These are phyloP conservation scores for Russula sp. DNA, from an alignment of 768 basidiomycete species.

Conservation along the genomic window DNA sequence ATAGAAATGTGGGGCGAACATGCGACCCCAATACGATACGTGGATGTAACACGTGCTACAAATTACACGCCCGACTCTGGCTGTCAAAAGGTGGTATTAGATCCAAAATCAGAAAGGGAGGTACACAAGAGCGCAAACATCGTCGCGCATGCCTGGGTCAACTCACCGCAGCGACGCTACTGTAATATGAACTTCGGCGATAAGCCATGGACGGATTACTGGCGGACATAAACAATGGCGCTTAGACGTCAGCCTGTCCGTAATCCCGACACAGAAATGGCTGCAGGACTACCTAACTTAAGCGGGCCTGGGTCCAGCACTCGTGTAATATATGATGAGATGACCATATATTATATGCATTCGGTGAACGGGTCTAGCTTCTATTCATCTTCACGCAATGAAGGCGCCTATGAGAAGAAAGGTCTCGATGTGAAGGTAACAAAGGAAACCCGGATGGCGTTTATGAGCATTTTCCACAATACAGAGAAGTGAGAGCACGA, in stretches of 20 bases:
- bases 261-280: not conserved
- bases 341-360: not conserved
- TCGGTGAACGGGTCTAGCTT: not conserved
- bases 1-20: not conserved
- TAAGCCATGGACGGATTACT: not conserved
- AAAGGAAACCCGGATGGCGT: not conserved
- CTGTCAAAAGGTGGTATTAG: not conserved
- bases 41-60: not conserved
- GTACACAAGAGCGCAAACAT: not conserved
- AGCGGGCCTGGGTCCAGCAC: not conserved
- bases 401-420: not conserved
- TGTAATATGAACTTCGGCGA: not conserved
- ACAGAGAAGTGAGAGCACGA: not conserved
- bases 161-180: not conserved
- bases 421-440: too few species aligned
- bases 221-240: not conserved
- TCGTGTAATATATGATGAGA: not conserved
- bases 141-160: not conserved
- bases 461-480: not conserved
- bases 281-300: not conserved
- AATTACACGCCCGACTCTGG: not conserved
- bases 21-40: not conserved
- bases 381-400: not conserved
- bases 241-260: not conserved
- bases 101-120: not conserved